Evolutionary conservation across 208 protist genomes (phyloP), one percentile per base, ranked within the genome.

Genomic region (Trypanosoma grayi): DNA sequence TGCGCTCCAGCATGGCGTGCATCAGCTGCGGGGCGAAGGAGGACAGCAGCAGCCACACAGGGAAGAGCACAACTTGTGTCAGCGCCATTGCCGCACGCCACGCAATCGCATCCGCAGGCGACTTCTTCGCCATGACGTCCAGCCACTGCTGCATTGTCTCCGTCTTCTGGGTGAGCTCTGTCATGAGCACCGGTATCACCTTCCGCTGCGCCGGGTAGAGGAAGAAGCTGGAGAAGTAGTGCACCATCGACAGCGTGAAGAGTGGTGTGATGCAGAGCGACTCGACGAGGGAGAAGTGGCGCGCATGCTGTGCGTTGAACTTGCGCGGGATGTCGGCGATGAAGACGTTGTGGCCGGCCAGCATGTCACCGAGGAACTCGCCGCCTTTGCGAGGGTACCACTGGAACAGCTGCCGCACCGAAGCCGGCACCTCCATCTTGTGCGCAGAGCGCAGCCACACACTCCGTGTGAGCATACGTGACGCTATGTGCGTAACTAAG

Each of bases 161-260:
- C 9, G 75, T 79, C 63, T 79, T 86, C 39, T 70, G 50, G 7
- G 51, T 66, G 2, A 85, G 68, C 55, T 89, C 76, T 9, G 67
- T 62, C 63, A 84, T 59, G 36, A 90, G 72, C 37, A 66, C 52
- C n/a, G 75, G 65, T 37, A 85, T 56, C 46, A 81, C 45, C 52
- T 54, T 25, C 13, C 62, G 47, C 7, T 80, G 77, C 9, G 59
- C 63, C 1, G 87, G 76, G 52, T 85, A 82, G 65, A 87, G 81
- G 61, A 77, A 80, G 51, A 88, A 93, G 20, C 77, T 52, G 3
- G 87, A 90, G 54, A 88, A 85, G 77, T 93, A 93, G 60, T 93
- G 87, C 31, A 90, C 83, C 66, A 93, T 83, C 11, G 81, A 58
- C 0, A 93, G 68, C 5, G 83, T 72, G 60, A 87, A 88, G n/a